phyloP scores from a whole-genome alignment of 23 red algal species.

The Chondrus crispus region DNA sequence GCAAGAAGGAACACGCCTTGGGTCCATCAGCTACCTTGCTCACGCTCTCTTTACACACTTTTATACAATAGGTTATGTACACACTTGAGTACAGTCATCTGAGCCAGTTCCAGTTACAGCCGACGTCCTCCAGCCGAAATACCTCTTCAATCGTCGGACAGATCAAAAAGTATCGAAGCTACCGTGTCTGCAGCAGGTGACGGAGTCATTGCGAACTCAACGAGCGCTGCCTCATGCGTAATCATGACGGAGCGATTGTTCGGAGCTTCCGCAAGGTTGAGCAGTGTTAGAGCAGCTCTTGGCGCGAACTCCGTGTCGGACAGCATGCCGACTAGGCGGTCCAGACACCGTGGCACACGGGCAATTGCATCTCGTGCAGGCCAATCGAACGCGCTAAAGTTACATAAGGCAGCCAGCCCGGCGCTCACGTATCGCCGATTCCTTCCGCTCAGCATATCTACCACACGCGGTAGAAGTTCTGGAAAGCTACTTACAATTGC shows the following conservation, averaged over 20 bases:
- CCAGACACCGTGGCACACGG: constrained; percentile 61
- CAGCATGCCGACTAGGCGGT: constrained; percentile 60
- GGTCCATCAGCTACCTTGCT: too few relatives aligned
- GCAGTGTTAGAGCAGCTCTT: constrained; percentile 70
- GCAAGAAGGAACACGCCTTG: too few relatives aligned
- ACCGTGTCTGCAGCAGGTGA: constrained; percentile 65
- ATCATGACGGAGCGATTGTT: constrained; percentile 79
- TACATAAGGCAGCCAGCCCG: constrained; percentile 77
- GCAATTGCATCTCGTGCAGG: constrained; percentile 74
- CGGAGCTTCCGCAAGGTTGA: constrained; percentile 90
- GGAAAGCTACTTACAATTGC: constrained; percentile 68
- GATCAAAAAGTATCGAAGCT: constrained; percentile 73
- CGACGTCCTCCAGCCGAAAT: background rate
- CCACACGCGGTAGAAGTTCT: constrained; percentile 67
- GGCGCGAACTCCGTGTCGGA: constrained; percentile 55
- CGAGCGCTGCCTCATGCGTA: constrained; percentile 61
- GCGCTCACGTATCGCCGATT: constrained; percentile 46
- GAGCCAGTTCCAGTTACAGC: background rate
- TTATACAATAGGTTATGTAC: too few relatives aligned
- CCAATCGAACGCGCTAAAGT: constrained; percentile 92
- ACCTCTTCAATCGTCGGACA: constrained; percentile 52
- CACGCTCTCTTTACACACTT: too few relatives aligned
- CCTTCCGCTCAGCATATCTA: constrained; percentile 74
- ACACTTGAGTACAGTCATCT: too few relatives aligned
- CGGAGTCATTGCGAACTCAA: constrained; percentile 49